Base-by-base conservation (phyloP, 2,329 filamentous ascomycete species). In the Thelonectria blattea region DNA sequence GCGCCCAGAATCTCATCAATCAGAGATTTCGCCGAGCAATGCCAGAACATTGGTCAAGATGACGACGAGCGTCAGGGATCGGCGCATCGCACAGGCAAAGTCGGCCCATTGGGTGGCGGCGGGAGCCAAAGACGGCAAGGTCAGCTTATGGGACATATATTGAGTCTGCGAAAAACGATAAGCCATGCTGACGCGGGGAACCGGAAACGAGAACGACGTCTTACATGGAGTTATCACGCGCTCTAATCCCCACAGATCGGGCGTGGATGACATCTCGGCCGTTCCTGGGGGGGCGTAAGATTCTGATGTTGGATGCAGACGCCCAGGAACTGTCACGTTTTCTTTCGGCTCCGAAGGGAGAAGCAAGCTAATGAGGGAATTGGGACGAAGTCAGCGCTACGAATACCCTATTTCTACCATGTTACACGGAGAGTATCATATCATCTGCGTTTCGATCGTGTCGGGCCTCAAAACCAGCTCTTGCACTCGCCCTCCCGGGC, bases 141-240 rank as follows among this genome's bases (percentile, higher is more conserved):
- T 98, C 64, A 96, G 92, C 72, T 79, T 99, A 67, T 99, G 95
- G 95, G 92, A 97, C 78, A 88, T 98, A 60, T 99, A 95, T 75
- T 93, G 70, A 79, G 27, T 41, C 47, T 58, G 17, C 24, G 24
- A 17, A 17, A 22, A 20, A 30, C 42, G 24, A 20, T 56, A 32
- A 49, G 53, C 53, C 39, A 47, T 32, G 42, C 52, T 60, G 34
- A 52, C 57, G 30, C 30, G 45, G 22, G n/a, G 47, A 41, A 17
- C 24, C 22, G 32, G 30, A 27, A 49, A 9, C 27, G 43, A 45
- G 14, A 39, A 39, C 24, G 10, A 11, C 14, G 17, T 8, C 22
- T 48, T 15, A 24, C 14, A 17, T 30, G 12, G 34, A 37, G 27
- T 7, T 37, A 14, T 37, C 12, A 37, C 7, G 11, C 34, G 34